These are phyloP conservation scores for Pyrenochaeta sp. DNA, from an alignment of 2,329 filamentous ascomycete genomes.

Conservation along the genomic window DNA sequence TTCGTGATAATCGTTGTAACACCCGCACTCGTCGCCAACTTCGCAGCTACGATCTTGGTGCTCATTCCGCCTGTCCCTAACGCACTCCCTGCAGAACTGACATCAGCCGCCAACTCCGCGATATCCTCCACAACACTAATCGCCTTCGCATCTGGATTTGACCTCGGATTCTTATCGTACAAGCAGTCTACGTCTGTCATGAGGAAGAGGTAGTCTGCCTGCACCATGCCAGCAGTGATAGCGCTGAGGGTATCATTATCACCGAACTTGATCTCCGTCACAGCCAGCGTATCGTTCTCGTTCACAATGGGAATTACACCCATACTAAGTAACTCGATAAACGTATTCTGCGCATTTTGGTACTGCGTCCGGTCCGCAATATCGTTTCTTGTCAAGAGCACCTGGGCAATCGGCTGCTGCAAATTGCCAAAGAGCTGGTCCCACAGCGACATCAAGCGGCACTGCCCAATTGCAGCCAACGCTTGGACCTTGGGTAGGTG, in stretches of 20 bases:
- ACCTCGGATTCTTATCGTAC: slow-evolving; percentile 94
- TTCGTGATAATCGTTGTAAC: slow-evolving; percentile 96
- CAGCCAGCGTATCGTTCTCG: slow-evolving; percentile 95
- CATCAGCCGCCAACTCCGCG: slow-evolving; percentile 80
- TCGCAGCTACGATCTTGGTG: slow-evolving; percentile 94
- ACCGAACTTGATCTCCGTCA: slow-evolving; percentile 99
- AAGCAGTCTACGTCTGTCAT: slow-evolving; percentile 99
- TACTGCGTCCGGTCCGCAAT: slow-evolving; percentile 97
- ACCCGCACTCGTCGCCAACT: slow-evolving; percentile 89
- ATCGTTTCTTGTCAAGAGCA: slow-evolving; percentile 92
- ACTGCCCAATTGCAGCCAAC: slow-evolving; percentile 94
- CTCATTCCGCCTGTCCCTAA: slow-evolving; percentile 96
- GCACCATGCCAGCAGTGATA: slow-evolving; percentile 96
- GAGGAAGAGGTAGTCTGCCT: slow-evolving; percentile 94
- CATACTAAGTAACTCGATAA: slow-evolving; percentile 88
- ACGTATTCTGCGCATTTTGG: slow-evolving; percentile 94
- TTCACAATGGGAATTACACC: slow-evolving; percentile 98
- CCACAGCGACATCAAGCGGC: slow-evolving; percentile 93
- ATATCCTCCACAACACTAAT: slow-evolving; percentile 96
- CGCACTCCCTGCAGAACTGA: slow-evolving; percentile 86
- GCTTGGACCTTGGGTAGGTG: slow-evolving; percentile 91
- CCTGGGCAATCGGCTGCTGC: slow-evolving; percentile 90
- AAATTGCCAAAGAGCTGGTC: slow-evolving; percentile 90
- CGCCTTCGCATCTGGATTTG: slow-evolving; percentile 81
- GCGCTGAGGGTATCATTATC: slow-evolving; percentile 98